Conservation (phyloP, 2,329 filamentous ascomycete genomes). For the Diaporthe nobilis region DNA sequence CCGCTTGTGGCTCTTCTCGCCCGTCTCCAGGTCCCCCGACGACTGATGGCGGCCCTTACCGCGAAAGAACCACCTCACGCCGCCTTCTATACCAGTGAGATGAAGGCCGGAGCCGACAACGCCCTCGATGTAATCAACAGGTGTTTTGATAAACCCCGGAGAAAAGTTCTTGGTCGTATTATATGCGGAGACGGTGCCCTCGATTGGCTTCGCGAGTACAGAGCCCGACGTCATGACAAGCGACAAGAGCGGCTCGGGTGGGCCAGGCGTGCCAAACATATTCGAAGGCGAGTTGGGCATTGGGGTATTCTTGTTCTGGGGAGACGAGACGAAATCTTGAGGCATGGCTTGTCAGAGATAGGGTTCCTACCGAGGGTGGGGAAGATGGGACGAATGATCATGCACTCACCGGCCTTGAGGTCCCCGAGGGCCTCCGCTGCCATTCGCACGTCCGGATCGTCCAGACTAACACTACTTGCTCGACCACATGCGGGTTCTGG, state of each 20-base stretch:
- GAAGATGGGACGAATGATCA: constrained; percentile 33
- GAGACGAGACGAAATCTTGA: constrained; percentile 77
- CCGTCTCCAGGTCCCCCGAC: constrained; percentile 62
- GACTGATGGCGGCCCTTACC: constrained; percentile 69
- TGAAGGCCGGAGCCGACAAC: constrained; percentile 88
- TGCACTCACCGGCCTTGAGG: constrained; percentile 76
- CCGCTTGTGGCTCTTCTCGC: constrained; percentile 67
- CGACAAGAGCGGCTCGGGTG: constrained; percentile 83
- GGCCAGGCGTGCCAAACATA: constrained; percentile 54
- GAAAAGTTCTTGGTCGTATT: constrained; percentile 91
- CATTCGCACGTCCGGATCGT: constrained; percentile 77
- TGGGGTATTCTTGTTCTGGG: constrained; percentile 61
- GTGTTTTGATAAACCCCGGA: constrained; percentile 83
- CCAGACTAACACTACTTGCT: constrained; percentile 68
- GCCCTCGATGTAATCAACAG: constrained; percentile 91
- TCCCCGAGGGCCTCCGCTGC: constrained; percentile 84
- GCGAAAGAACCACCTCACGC: constrained; percentile 84
- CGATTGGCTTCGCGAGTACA: constrained; percentile 86
- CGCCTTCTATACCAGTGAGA: constrained; percentile 88
- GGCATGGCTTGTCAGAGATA: constrained; percentile 19
- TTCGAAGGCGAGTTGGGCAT: constrained; percentile 56
- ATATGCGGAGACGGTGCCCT: constrained; percentile 87
- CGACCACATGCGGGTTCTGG: constrained; percentile 62
- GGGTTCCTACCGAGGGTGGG: background rate
- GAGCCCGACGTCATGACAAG: constrained; percentile 92